Evolutionary conservation across 1,139 yeast species (phyloP).

Genomic region (Scheffersomyces cryptocercus): DNA sequence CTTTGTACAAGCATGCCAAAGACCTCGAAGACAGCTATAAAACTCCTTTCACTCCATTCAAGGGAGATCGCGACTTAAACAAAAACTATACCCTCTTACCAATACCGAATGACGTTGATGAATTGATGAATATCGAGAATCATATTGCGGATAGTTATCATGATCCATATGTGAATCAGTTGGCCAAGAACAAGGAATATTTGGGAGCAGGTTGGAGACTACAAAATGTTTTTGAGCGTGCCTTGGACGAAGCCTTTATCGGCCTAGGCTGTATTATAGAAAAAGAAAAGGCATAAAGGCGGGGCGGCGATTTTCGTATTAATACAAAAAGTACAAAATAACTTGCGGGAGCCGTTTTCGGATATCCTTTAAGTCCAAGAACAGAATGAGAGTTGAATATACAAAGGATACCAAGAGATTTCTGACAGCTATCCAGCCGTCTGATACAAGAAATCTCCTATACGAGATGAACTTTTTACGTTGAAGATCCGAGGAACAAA

Average conservation of each 20-base stretch:
- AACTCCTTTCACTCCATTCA: conserved; percentile 90
- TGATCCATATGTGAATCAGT: conserved; percentile 51
- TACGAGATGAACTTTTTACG: too few species aligned
- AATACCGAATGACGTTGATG: conserved; percentile 25
- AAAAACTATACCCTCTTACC: conserved; percentile 36
- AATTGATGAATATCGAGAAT: conserved; percentile 51
- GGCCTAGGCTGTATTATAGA: conserved; percentile 83
- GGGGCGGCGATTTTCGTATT: background rate
- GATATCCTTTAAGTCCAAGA: too few species aligned
- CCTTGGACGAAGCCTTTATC: conserved; percentile 84
- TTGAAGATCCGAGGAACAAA: too few species aligned
- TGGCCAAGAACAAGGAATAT: conserved; percentile 66
- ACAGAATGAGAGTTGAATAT: too few species aligned
- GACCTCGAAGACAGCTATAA: conserved; percentile 21
- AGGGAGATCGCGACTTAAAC: conserved; percentile 74
- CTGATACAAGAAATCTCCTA: too few species aligned
- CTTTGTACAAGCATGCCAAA: conserved; percentile 23
- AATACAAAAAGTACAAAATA: too few species aligned
- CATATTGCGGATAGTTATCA: conserved; percentile 49
- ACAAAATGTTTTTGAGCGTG: conserved; percentile 68
- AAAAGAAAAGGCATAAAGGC: conserved; percentile 49
- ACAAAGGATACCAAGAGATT: too few species aligned
- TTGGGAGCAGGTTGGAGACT: conserved; percentile 86
- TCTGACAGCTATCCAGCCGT: too few species aligned
- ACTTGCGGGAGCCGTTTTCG: too few species aligned